Conservation (phyloP, 2,329 filamentous ascomycete genomes). For the Phialophora verrucosa region DNA sequence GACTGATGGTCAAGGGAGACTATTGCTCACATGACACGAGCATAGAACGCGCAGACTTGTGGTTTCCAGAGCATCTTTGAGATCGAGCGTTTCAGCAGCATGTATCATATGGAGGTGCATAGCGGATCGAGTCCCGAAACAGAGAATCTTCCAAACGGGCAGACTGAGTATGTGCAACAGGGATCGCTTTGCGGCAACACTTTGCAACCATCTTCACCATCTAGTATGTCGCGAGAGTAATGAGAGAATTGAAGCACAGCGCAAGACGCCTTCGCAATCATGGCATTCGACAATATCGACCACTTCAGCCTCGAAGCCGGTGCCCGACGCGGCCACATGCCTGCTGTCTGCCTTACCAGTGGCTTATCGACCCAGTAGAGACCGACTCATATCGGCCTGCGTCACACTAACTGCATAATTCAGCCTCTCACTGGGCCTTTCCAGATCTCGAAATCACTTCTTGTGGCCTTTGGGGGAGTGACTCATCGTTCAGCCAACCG, state of each 20-base stretch:
- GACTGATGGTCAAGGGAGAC: background rate
- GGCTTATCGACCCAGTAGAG: conserved; percentile 1
- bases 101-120: background rate
- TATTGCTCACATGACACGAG: background rate
- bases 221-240: background rate
- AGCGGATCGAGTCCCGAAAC: background rate
- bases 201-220: background rate
- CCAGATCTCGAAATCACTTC: conserved; percentile 2
- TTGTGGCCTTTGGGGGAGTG: background rate
- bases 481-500: conserved; percentile 1
- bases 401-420: background rate
- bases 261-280: no score
- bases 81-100: background rate
- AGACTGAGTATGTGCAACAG: background rate
- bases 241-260: background rate
- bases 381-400: background rate
- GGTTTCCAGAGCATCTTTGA: background rate
- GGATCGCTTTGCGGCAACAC: background rate
- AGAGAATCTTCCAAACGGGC: background rate
- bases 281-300: no score
- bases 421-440: background rate
- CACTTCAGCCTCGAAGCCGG: background rate
- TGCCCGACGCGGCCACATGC: background rate
- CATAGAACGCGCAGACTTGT: background rate
- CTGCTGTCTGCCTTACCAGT: background rate